These are phyloP conservation scores for Talaromyces trachyspermus DNA, from an alignment of 495 filamentous ascomycete genomes.

Conservation along the genomic window DNA sequence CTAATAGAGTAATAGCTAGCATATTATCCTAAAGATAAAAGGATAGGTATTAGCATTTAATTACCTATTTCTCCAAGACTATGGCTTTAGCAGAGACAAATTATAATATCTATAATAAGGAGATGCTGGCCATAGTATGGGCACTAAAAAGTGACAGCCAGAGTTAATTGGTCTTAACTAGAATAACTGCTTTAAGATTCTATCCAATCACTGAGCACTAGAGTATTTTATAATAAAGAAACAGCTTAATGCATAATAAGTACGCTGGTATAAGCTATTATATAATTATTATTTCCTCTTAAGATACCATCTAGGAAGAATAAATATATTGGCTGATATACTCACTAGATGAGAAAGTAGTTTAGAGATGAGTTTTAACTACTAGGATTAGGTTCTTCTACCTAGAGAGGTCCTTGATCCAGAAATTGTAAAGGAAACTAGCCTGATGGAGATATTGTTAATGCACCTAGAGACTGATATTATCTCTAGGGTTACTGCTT, in stretches of 20 bases:
- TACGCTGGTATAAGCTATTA: conserved; percentile 17
- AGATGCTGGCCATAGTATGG: conserved; percentile 15
- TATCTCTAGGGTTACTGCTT: too few species aligned
- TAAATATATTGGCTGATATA: conserved; percentile 12
- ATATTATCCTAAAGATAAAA: conserved; percentile 10
- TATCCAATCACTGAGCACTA: conserved; percentile 16
- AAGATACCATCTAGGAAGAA: conserved; percentile 5
- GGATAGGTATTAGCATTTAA: conserved; percentile 6
- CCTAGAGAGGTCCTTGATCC: too few species aligned
- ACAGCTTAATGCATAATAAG: conserved; percentile 11
- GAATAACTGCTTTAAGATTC: conserved; percentile 9
- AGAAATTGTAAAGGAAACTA: too few species aligned
- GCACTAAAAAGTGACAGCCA: conserved; percentile 20
- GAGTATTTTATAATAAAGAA: conserved; percentile 21
- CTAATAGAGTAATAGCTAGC: conserved; percentile 5
- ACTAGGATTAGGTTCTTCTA: not conserved
- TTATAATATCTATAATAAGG: conserved; percentile 26
- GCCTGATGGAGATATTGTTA: too few species aligned
- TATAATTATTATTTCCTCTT: conserved; percentile 11
- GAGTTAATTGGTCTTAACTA: conserved; percentile 12
- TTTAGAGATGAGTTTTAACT: not conserved
- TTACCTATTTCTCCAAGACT: conserved; percentile 23
- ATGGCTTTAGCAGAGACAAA: conserved; percentile 12
- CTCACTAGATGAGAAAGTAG: conserved; percentile 10
- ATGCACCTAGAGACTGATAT: too few species aligned